Evolutionary conservation across 1,284 basidiomycete species (phyloP), one percentile per base, ranked within the genome.

Genomic region (Ganoderma meredithae): DNA sequence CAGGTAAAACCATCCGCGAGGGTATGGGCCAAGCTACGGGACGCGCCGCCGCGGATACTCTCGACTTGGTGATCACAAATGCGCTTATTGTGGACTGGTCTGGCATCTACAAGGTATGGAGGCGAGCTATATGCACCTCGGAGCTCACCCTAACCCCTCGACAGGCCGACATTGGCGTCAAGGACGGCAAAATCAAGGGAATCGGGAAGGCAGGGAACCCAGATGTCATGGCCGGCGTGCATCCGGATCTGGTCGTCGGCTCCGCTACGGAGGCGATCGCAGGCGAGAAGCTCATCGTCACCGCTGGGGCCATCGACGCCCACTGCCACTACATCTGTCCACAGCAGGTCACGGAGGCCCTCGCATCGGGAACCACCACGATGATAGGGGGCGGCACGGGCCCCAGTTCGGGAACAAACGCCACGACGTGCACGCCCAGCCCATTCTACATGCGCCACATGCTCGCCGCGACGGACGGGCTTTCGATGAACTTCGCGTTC

Each of bases 131-230:
- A 22, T 22, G n/a, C 33, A 19, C 27, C 25, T 4, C 27, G n/a
- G 13, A 15, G 55, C 31, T 47, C 27, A 31, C 44, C 15, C 56
- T 63, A 58, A 63, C 13, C 22, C 9, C 73, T 25, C 62, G 73
- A 40, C 71, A 96, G 94, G 97, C 97, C n/a, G 98, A 99, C 77
- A 95, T 99, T 63, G 98, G 98, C 49, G 87, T 99, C 71, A 96
- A 94, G 80, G 79, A 90, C 69, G 97, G 97, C 0, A 76, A 83
- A 63, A 99, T 99, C 72, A 86, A 84, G 12, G 97, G 93, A 0
- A 93, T 99, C 65, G 98, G 98, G 41, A 99, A 99, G 80, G 95
- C 96, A 5, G 98, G 98, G 1, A 99, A 99, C 80, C 97, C 96
- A 1, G 96, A 98, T 77, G 86, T 94, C 58, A 98, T 98, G 95